A percentile compares a stretch with the other conserved stretches of the same genome.
Evolutionary conservation across 306 rosid species (phyloP).

Genomic region (Alnus glutinosa): DNA sequence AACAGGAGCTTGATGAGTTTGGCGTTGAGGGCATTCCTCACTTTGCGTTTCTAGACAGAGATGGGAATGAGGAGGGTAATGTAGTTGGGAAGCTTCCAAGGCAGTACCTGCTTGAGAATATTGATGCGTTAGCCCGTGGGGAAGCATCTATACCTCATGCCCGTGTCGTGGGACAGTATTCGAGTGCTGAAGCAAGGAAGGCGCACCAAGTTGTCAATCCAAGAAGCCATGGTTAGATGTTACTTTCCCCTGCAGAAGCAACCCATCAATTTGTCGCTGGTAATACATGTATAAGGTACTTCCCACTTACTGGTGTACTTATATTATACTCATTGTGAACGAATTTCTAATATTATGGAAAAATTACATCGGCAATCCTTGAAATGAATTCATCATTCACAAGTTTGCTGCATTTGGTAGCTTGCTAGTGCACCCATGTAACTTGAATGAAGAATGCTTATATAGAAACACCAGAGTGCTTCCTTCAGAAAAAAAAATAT

Average conservation of each 20-base stretch:
- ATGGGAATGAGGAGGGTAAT: conserved; percentile 94
- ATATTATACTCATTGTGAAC: conserved; percentile 5
- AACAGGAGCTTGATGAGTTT: conserved; percentile 95
- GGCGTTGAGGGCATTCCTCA: conserved; percentile 99
- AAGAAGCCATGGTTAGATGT: conserved; percentile 81
- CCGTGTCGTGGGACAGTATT: conserved; percentile 75
- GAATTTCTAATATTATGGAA: conserved; percentile 16
- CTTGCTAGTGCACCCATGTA: not conserved
- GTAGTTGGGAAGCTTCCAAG: conserved; percentile 91
- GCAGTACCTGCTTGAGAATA: conserved; percentile 73
- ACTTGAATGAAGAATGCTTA: not conserved
- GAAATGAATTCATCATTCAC: not conserved
- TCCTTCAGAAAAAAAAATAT: not conserved
- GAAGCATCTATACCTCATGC: conserved; percentile 80
- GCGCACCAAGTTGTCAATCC: conserved; percentile 87
- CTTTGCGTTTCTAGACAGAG: conserved; percentile 82
- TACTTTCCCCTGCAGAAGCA: conserved; percentile 21
- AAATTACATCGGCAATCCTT: not conserved
- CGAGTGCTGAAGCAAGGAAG: conserved; percentile 87
- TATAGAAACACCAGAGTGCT: not conserved
- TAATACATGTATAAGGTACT: conserved; percentile 30
- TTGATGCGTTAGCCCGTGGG: conserved; percentile 81
- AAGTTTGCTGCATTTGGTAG: not conserved
- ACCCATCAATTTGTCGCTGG: conserved; percentile 20
- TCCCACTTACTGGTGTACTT: conserved; percentile 15